Evolutionary conservation across 192 early-diverging fungal species (phyloP), one percentile per base, ranked within the genome.

Genomic region (Coemansia sp.): DNA sequence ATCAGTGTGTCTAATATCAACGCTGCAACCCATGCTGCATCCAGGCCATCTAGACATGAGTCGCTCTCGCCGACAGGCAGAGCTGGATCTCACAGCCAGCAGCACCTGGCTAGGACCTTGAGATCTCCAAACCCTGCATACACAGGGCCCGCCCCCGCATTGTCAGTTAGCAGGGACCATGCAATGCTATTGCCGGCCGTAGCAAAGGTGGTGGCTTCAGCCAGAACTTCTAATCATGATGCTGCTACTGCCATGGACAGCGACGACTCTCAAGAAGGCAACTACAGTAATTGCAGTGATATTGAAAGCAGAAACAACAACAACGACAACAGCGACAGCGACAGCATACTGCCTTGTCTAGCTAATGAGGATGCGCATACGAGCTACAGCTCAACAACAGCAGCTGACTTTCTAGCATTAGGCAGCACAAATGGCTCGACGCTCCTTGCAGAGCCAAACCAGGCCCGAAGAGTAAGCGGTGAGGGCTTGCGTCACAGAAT

Each of bases 1-100:
- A 81, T 81, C 64, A 80, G 79, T 45, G 71, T 74, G 25, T 79
- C 77, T 61, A 64, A 43, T 64, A 67, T 68, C 68, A 62, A 61
- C 58, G 50, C 19, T 42, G 10, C 37, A 8, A 25, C 39, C 63
- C 44, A 46, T 14, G 40, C 46, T 13, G 14, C 57, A 59, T 41
- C 19, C 39, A 59, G 57, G 7, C 13, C 39, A 2, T 41, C 12
- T 8, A 59, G 57, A 59, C 12, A 16, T 22, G 32, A 38, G 39
- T 16, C 57, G 9, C 32, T 59, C 40, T 59, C 57, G 57, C 57
- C 57, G 16, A 19, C 17, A 41, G 8, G 37, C 17, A 41, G 25
- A 38, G 39, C 57, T 39, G 25, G 57, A 8, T 42, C n/a, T 41
- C 57, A 59, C 5, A 38, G 57, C 38, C 57, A 59, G n/a, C 57